These are phyloP conservation scores for Pseudogymnoascus sp. DNA, from an alignment of 2,329 filamentous ascomycete genomes.

Conservation along the genomic window DNA sequence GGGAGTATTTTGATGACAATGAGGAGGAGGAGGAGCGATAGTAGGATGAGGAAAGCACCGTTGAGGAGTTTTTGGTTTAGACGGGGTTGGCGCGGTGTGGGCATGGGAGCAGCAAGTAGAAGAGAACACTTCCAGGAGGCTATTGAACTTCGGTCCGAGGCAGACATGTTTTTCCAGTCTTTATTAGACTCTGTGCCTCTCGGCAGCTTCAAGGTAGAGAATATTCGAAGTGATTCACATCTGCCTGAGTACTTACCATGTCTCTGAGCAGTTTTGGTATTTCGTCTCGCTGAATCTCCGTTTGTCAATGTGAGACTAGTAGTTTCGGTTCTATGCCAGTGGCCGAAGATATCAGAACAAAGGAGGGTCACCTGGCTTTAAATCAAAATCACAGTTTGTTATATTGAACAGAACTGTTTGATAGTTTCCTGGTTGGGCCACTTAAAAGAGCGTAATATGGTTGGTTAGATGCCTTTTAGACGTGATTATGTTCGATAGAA, in stretches of 20 bases:
- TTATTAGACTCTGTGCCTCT: no score
- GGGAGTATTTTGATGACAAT: neutral
- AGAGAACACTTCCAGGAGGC: neutral
- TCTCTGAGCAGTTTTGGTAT: no score
- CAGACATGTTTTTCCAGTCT: neutral
- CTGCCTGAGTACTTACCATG: no score
- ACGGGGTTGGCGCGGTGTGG: neutral
- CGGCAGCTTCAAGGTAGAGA: no score
- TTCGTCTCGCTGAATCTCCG: no score
- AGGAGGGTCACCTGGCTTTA: neutral
- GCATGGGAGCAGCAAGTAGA: neutral
- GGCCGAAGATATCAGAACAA: no score
- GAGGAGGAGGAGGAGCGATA: neutral
- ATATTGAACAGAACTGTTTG: neutral
- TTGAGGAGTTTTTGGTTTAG: neutral
- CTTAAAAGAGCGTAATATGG: neutral
- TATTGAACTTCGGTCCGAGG: neutral
- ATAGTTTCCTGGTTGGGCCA: no score
- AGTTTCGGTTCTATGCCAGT: no score
- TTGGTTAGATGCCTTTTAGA: neutral
- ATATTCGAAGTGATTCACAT: no score
- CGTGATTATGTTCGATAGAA: neutral
- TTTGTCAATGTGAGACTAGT: no score
- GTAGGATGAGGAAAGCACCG: neutral
- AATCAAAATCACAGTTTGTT: neutral